Evolutionary conservation across 345 rosid genomes (phyloP).

Genomic region (Turritis glabra): DNA sequence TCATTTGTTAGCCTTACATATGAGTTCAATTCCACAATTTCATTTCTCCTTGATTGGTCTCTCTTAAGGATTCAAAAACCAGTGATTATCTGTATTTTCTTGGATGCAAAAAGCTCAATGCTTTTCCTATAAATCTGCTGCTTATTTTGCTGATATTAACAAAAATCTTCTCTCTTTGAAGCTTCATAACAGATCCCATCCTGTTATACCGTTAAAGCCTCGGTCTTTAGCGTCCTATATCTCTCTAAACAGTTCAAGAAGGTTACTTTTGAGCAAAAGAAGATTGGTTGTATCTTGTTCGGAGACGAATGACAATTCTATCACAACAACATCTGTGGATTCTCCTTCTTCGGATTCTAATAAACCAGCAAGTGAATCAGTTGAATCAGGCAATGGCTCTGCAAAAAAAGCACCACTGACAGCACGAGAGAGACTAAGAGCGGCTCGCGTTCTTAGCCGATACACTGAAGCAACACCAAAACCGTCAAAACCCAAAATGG

Average conservation of each 20-base stretch:
- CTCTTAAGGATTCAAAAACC: background rate
- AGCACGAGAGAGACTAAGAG: conserved; percentile 81
- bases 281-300: conserved; percentile 40
- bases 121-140: background rate
- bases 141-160: conserved; percentile 9
- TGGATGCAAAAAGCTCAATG: background rate
- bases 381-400: conserved; percentile 46
- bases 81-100: background rate
- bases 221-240: background rate
- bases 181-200: conserved; percentile 23
- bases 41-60: background rate
- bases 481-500: conserved; percentile 61
- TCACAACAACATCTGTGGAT: conserved; percentile 22
- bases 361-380: conserved; percentile 27
- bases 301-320: conserved; percentile 45
- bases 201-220: conserved; percentile 16
- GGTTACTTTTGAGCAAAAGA: conserved; percentile 25
- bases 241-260: too few species aligned
- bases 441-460: conserved; percentile 77
- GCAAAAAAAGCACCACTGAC: conserved; percentile 61
- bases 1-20: background rate
- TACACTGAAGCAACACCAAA: conserved; percentile 56
- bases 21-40: background rate
- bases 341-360: conserved; percentile 29
- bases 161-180: conserved; percentile 12